Percentiles rank a stretch among this genome's conserved stretches.
These are phyloP conservation scores for Inga oerstediana DNA, from an alignment of 306 rosid genomes.

Conservation along the genomic window DNA sequence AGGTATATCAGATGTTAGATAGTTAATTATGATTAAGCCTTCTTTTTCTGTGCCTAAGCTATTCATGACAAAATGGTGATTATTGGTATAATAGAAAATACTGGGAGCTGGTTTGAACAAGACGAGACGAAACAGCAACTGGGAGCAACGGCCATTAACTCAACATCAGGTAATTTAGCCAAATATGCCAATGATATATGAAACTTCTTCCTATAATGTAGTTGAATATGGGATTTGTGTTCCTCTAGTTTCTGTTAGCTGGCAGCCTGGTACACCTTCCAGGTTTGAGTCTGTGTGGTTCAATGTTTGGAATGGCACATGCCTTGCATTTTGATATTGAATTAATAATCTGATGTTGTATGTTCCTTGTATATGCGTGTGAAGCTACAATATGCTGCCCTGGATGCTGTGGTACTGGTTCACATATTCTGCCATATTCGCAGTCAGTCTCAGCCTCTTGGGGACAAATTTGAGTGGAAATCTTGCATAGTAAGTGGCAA, in stretches of 20 bases:
- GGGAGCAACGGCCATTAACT: slow-evolving; percentile 93
- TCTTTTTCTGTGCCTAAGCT: slow-evolving; percentile 22
- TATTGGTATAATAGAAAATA: slow-evolving; percentile 62
- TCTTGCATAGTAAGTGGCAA: slow-evolving; percentile 73
- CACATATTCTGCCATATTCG: slow-evolving; percentile 80
- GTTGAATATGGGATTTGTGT: neutral
- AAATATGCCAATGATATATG: neutral
- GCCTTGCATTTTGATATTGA: neutral
- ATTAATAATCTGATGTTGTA: neutral
- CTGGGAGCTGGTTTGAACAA: slow-evolving; percentile 90
- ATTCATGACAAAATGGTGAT: slow-evolving; percentile 34
- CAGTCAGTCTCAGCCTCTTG: slow-evolving; percentile 53
- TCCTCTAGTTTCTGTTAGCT: neutral
- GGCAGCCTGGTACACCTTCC: neutral
- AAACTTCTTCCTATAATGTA: slow-evolving; percentile 9
- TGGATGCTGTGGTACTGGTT: slow-evolving; percentile 88
- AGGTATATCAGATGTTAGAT: slow-evolving; percentile 51
- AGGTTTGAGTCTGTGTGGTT: neutral
- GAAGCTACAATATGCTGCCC: slow-evolving; percentile 97
- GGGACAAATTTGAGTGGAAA: slow-evolving; percentile 66
- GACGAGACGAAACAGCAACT: slow-evolving; percentile 90
- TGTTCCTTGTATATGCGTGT: neutral
- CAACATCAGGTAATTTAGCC: slow-evolving; percentile 67
- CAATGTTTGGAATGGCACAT: neutral
- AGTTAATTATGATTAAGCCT: neutral